Conservation (phyloP, 352 stramenopile genomes). For the Pythium aristosporum region DNA sequence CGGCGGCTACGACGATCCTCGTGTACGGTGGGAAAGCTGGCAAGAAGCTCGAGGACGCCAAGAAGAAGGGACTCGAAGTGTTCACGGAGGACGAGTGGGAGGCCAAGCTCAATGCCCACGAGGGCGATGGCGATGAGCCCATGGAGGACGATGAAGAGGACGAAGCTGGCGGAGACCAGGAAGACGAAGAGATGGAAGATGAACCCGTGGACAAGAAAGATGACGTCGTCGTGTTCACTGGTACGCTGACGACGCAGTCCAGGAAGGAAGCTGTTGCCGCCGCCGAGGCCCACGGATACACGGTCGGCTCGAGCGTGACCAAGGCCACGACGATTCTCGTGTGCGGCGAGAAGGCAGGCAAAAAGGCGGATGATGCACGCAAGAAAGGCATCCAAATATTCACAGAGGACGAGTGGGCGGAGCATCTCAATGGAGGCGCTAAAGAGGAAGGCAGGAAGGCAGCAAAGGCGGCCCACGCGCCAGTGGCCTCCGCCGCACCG, state of each 20-base stretch:
- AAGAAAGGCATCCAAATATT: slow-evolving; percentile 42
- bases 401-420: slow-evolving; percentile 40
- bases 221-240: slow-evolving; percentile 49
- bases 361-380: slow-evolving; percentile 45
- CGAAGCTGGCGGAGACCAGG: not conserved
- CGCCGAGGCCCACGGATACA: slow-evolving; percentile 40
- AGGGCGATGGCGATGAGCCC: not conserved
- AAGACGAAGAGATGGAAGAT: slow-evolving; percentile 10
- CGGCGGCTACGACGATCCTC: slow-evolving; percentile 42
- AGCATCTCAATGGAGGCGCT: slow-evolving; percentile 1
- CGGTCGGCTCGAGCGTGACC: slow-evolving; percentile 33
- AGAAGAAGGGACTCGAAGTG: slow-evolving; percentile 36
- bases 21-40: slow-evolving; percentile 53
- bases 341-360: slow-evolving; percentile 49
- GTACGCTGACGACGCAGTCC: slow-evolving; percentile 36
- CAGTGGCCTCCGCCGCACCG: not conserved
- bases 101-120: slow-evolving; percentile 21
- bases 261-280: slow-evolving; percentile 34
- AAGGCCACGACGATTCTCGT: slow-evolving; percentile 51
- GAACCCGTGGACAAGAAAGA: slow-evolving; percentile 3
- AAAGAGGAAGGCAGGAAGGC: not conserved
- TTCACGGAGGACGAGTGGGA: slow-evolving; percentile 45
- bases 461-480: not conserved
- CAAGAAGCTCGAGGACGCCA: slow-evolving; percentile 51
- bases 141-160: slow-evolving; percentile 1